These are phyloP conservation scores for Candida ascalaphidarum DNA, from an alignment of 805 yeast species.

Conservation along the genomic window DNA sequence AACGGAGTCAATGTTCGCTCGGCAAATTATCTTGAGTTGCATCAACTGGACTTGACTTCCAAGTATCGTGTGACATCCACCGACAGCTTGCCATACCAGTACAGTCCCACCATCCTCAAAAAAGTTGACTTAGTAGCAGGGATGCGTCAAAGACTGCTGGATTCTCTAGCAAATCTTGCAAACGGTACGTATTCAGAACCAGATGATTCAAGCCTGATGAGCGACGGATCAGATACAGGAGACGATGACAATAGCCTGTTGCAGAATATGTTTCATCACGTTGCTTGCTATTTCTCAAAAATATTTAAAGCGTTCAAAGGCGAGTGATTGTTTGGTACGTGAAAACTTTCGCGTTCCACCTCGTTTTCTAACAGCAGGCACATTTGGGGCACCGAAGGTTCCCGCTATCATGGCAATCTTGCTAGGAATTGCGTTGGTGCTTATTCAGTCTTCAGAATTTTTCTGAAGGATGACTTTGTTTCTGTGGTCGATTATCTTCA, in stretches of 20 bases:
- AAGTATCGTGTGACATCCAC: constrained; percentile 33
- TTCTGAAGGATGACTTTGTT: constrained; percentile 6
- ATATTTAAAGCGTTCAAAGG: no score
- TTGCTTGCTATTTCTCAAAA: no score
- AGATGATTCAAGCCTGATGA: constrained; percentile 6
- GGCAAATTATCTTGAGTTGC: constrained; percentile 44
- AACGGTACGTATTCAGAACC: constrained; percentile 36
- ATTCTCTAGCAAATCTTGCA: constrained; percentile 13
- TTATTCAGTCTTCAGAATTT: constrained; percentile 1
- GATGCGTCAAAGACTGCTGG: constrained; percentile 12
- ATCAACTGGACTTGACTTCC: constrained; percentile 34
- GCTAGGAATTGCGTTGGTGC: not conserved
- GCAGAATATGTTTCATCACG: not conserved
- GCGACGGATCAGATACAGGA: constrained; percentile 1
- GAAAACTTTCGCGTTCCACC: no score
- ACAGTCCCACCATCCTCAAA: constrained; percentile 13
- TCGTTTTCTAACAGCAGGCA: no score
- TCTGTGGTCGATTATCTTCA: constrained; percentile 8
- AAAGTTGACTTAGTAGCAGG: constrained; percentile 8
- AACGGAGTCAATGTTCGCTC: constrained; percentile 38
- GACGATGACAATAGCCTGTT: not conserved
- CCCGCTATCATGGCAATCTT: not conserved
- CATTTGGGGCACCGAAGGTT: no score
- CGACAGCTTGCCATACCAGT: constrained; percentile 31
- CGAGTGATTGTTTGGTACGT: no score